Base-by-base conservation (phyloP, 78 protist species). In the Pelomyxa schiedti region DNA sequence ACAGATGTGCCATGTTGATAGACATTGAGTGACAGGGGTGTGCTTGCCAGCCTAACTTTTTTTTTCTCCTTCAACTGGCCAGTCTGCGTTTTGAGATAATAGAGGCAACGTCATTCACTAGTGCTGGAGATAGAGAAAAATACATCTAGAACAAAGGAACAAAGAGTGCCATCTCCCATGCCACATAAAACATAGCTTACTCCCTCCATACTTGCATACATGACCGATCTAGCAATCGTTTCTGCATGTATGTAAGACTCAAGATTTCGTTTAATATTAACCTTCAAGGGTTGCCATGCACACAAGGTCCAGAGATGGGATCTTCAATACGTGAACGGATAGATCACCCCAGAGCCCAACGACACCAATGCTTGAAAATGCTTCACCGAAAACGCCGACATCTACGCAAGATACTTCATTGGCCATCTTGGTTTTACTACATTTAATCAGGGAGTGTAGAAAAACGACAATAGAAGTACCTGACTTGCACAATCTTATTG, bases 121-220 rank as follows among this genome's bases (percentile, higher is more conserved):
- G n/a, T n/a, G n/a, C n/a, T n/a, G n/a, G n/a, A n/a, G n/a, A n/a
- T n/a, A n/a, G n/a, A n/a, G n/a, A n/a, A n/a, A n/a, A n/a, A n/a
- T n/a, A n/a, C n/a, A 66, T 84, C 87, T 37, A 88, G 16, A 30
- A 5, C 8, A 69, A 79, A 93, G 29, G 76, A 72, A 42, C 80
- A 32, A 22, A 93, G 76, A n/a, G 79, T 72, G 39, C 97, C 97
- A 78, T 94, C 97, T 42, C 95, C 97, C 4, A 94, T 69, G 6
- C 84, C 81, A 58, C 71, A 67, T 9, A 90, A 65, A n/a, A 91
- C 64, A 39, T 86, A 74, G 72, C 24, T 63, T 0, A 36, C 32
- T 0, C 77, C 83, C 41, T 76, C 91, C 39, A 93, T 67, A 16
- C 83, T 2, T 1, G 81, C 67, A 29, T 91, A 28, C 24, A 86